phyloP scores from a whole-genome alignment of 208 protist genomes.

The Trypanosoma conorhini region DNA sequence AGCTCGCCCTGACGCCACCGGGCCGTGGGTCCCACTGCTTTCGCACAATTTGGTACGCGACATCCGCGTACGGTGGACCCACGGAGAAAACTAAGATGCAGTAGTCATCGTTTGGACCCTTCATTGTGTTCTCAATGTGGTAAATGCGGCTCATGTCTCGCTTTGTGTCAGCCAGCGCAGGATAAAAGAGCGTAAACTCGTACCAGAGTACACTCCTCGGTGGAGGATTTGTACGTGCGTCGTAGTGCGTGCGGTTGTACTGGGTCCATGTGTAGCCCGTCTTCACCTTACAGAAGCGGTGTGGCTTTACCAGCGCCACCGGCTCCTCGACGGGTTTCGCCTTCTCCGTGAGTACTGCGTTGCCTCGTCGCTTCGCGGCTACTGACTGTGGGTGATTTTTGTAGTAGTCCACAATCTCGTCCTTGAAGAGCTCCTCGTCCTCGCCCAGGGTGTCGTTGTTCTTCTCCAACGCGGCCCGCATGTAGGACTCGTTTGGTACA shows the following conservation, averaged over 20 bases:
- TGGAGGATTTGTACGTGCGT: slow-evolving; percentile 97
- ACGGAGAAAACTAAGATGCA: slow-evolving; percentile 94
- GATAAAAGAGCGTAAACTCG: slow-evolving; percentile 99
- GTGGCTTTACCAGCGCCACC: slow-evolving; percentile 91
- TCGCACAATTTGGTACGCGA: slow-evolving; percentile 98
- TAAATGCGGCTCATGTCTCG: slow-evolving; percentile 93
- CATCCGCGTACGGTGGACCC: slow-evolving; percentile 98
- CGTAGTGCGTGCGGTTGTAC: slow-evolving; percentile 99
- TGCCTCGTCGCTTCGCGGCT: not conserved
- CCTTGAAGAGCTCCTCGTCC: slow-evolving; percentile 86
- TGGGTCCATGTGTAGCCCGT: slow-evolving; percentile 98
- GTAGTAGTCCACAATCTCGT: slow-evolving; percentile 88
- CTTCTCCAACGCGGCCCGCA: slow-evolving; percentile 53
- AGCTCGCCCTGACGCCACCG: slow-evolving; percentile 95
- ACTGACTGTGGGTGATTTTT: slow-evolving; percentile 25
- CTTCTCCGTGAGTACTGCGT: slow-evolving; percentile 19
- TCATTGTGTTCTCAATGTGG: slow-evolving; percentile 79
- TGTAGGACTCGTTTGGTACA: slow-evolving; percentile 78
- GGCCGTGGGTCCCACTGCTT: slow-evolving; percentile 96
- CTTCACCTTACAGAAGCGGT: slow-evolving; percentile 99
- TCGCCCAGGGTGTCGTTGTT: slow-evolving; percentile 70
- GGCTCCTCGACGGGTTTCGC: slow-evolving; percentile 19
- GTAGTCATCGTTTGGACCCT: slow-evolving; percentile 79
- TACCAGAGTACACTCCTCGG: slow-evolving; percentile 99
- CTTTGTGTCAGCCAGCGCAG: slow-evolving; percentile 94